Percentiles rank a stretch among this genome's conserved stretches.
These are phyloP conservation scores for Backusella parvicylindrica DNA, from an alignment of 192 early-diverging fungal genomes.

Conservation along the genomic window DNA sequence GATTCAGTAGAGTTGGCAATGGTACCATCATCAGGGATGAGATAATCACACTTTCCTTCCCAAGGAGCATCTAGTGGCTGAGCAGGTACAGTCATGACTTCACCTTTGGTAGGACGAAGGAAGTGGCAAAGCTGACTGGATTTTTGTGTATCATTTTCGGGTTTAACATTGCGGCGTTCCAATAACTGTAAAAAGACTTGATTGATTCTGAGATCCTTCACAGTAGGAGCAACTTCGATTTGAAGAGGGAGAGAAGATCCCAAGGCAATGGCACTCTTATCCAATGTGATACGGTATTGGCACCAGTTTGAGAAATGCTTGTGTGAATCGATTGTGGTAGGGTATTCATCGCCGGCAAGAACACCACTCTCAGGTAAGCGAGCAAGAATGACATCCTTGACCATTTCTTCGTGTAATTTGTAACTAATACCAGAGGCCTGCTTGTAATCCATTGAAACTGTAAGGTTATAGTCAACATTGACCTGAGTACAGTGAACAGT, in stretches of 20 bases:
- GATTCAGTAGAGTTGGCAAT: not conserved
- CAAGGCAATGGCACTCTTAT: not conserved
- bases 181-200: slow-evolving; percentile 13
- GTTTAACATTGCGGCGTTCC: not conserved
- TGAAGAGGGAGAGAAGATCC: not conserved
- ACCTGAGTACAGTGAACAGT: not conserved
- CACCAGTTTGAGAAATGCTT: slow-evolving; percentile 14
- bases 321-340: not conserved
- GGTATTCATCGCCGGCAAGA: not conserved
- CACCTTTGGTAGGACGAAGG: not conserved
- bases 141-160: not conserved
- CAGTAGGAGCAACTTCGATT: not conserved
- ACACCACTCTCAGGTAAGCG: not conserved
- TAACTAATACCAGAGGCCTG: not conserved
- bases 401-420: not conserved
- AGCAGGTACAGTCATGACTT: not conserved
- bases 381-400: not conserved
- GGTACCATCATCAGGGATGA: not conserved
- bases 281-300: slow-evolving; percentile 6
- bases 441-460: not conserved
- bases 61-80: not conserved
- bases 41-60: not conserved
- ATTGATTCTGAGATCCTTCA: not conserved
- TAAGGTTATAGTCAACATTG: not conserved
- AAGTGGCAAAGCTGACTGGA: not conserved